A percentile compares a stretch with the other conserved stretches of the same genome.
Conservation (phyloP, 192 early-diverging fungal genomes). For the Backusella tarrabulga region DNA sequence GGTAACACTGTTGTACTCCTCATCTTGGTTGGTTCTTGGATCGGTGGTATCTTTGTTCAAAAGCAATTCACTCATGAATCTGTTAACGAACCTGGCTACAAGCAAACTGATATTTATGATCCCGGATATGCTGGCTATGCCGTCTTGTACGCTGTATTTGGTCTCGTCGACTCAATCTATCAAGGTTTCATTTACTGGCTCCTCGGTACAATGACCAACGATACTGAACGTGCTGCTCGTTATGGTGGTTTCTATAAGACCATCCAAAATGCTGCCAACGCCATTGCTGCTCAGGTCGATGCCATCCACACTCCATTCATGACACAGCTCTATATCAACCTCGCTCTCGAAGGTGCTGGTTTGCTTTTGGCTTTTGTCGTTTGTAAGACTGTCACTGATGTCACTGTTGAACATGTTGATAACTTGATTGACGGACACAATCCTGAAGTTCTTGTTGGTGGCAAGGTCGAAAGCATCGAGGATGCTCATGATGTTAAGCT, state of each 20-base stretch:
- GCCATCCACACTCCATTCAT: slow-evolving; percentile 50
- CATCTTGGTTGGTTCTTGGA: slow-evolving; percentile 61
- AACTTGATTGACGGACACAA: slow-evolving; percentile 24
- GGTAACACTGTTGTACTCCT: slow-evolving; percentile 51
- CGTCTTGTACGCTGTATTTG: slow-evolving; percentile 73
- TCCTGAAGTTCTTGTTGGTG: slow-evolving; percentile 24
- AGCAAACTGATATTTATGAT: slow-evolving; percentile 21
- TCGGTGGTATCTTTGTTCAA: slow-evolving; percentile 62
- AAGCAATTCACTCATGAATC: slow-evolving; percentile 44
- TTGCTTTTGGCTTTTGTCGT: slow-evolving; percentile 31
- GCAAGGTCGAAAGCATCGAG: slow-evolving; percentile 23
- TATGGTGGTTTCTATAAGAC: slow-evolving; percentile 91
- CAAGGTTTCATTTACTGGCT: slow-evolving; percentile 86
- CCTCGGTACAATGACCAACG: slow-evolving; percentile 83
- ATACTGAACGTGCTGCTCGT: slow-evolving; percentile 66
- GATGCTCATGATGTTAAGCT: background rate
- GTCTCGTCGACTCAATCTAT: slow-evolving; percentile 79
- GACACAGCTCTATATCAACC: slow-evolving; percentile 38
- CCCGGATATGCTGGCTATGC: slow-evolving; percentile 55
- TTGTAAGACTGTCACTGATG: slow-evolving; percentile 22
- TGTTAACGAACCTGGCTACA: slow-evolving; percentile 9
- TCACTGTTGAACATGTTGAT: slow-evolving; percentile 35
- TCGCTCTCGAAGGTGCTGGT: slow-evolving; percentile 26
- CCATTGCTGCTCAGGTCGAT: slow-evolving; percentile 71
- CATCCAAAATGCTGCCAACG: slow-evolving; percentile 76